Percentiles rank a stretch among this genome's conserved stretches.
Evolutionary conservation across 2,329 filamentous ascomycete genomes (phyloP).

Genomic region (Daldinia sp.): DNA sequence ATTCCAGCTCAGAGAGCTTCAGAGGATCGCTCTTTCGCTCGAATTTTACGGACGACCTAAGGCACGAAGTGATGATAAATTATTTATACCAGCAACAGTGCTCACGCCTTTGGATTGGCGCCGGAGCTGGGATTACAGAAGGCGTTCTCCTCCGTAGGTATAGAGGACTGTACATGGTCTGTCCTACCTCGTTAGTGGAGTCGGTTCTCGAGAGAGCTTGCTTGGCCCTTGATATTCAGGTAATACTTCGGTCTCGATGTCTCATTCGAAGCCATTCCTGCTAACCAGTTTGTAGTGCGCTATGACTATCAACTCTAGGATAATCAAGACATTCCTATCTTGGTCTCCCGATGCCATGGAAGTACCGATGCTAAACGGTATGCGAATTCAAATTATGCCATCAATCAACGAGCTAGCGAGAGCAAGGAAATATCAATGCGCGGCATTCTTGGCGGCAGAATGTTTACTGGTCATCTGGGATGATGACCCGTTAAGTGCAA

Average conservation of each 20-base stretch:
- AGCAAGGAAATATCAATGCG: conserved; percentile 81
- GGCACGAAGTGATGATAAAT: conserved; percentile 84
- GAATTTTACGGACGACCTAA: conserved; percentile 73
- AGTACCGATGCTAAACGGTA: conserved; percentile 77
- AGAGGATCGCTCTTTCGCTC: conserved; percentile 57
- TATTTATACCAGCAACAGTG: conserved; percentile 84
- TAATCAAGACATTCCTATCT: conserved; percentile 79
- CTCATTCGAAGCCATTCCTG: conserved; percentile 38
- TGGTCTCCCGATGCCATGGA: conserved; percentile 77
- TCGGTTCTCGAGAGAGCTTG: conserved; percentile 72
- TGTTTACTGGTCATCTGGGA: conserved; percentile 82
- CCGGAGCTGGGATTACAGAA: conserved; percentile 72
- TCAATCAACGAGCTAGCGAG: conserved; percentile 74
- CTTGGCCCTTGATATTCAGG: conserved; percentile 74
- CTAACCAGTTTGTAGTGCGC: conserved; percentile 61
- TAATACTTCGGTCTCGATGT: conserved; percentile 41
- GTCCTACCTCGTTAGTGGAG: conserved; percentile 69
- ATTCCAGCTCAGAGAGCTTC: conserved; percentile 61
- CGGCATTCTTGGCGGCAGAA: conserved; percentile 77
- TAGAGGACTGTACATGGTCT: conserved; percentile 75
- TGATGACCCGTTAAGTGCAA: conserved; percentile 76
- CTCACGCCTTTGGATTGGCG: conserved; percentile 75
- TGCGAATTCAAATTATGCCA: conserved; percentile 79
- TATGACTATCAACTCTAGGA: conserved; percentile 82
- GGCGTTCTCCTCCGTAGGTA: conserved; percentile 76